Base-by-base conservation (phyloP, 108 stramenopile genomes). In the Heterococcus sp. region DNA sequence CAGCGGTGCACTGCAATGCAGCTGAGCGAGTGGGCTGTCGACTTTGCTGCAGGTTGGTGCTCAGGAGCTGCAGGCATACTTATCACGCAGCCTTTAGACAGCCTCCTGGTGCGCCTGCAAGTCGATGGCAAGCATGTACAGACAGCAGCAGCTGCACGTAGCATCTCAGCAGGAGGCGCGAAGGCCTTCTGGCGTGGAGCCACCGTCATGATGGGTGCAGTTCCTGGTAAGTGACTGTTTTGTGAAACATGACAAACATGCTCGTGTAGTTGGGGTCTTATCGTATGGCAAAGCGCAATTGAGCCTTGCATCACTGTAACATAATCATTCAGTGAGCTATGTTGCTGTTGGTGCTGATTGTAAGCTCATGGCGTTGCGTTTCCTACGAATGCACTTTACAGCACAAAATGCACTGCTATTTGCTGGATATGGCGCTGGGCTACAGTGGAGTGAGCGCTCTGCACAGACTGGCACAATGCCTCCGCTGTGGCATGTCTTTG, bases 351-450 rank as follows among this genome's bases (percentile, higher is more conserved):
- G 21, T 14, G 21, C 46, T 58, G 14, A 8, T 8, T 21, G 21
- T 58, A 21, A 21, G 8, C 46, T 58, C 46, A 14, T 21, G 8
- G 46, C 46, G n/a, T n/a, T n/a, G n/a, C n/a, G n/a, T n/a, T n/a
- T n/a, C n/a, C n/a, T n/a, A n/a, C n/a, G n/a, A n/a, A n/a, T n/a
- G n/a, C n/a, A n/a, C n/a, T n/a, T 21, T 21, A 21, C 46, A 58
- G 76, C 67, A 28, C 76, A 77, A 34, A 77, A 77, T 38, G 76
- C 76, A 31, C 76, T 77, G 36, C 68, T 77, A 1, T 77, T 77
- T 35, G 66, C 76, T 0, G 76, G 76, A 28, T 77, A 77, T 34
- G 76, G 76, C 1, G 76, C 76, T 14, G 76, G 76, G 21, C 68
- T 77, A 21, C 35, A 37, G 2, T 77, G 76, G 76, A 68, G 76